Conservation (phyloP, 305 asterid species). For the Caryopteris hybrid region DNA sequence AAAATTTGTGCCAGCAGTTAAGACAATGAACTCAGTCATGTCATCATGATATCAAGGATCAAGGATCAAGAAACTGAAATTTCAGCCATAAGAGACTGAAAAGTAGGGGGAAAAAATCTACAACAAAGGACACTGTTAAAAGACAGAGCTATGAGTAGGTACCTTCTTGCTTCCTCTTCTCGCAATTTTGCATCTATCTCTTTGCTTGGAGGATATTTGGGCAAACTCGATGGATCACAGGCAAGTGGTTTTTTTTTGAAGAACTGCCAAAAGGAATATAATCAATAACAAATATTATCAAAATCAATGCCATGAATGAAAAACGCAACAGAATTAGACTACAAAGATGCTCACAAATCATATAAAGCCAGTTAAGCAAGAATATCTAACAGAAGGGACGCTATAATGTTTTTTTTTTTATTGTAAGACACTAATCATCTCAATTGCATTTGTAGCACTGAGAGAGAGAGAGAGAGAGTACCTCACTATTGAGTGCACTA, state of each 20-base stretch:
- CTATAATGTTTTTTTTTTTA: too few species aligned
- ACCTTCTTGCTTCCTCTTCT: slow-evolving; percentile 76
- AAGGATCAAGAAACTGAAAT: not conserved
- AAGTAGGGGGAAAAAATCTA: not conserved
- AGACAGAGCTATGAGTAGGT: slow-evolving; percentile 2
- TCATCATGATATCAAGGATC: not conserved
- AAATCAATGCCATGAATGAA: not conserved
- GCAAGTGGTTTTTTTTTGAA: slow-evolving; percentile 57
- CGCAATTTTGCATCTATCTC: slow-evolving; percentile 70
- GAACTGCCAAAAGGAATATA: slow-evolving; percentile 34
- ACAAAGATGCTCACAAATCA: not conserved
- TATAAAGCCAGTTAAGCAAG: not conserved
- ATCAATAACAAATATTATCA: not conserved
- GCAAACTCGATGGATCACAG: slow-evolving; percentile 73
- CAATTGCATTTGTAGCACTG: not conserved
- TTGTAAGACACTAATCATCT: slow-evolving; percentile 1
- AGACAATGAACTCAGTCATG: not conserved
- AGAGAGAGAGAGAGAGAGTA: slow-evolving; percentile 13
- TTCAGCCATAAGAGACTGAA: not conserved
- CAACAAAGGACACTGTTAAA: not conserved
- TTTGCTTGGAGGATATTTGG: slow-evolving; percentile 76
- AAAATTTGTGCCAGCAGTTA: slow-evolving; percentile 7
- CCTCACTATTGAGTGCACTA: slow-evolving; percentile 71
- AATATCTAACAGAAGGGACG: not conserved
- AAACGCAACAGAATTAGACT: not conserved